A percentile compares a stretch with the other conserved stretches of the same genome.
Conservation (phyloP, 2,329 filamentous ascomycete species). For the Sphaceloma murrayae region DNA sequence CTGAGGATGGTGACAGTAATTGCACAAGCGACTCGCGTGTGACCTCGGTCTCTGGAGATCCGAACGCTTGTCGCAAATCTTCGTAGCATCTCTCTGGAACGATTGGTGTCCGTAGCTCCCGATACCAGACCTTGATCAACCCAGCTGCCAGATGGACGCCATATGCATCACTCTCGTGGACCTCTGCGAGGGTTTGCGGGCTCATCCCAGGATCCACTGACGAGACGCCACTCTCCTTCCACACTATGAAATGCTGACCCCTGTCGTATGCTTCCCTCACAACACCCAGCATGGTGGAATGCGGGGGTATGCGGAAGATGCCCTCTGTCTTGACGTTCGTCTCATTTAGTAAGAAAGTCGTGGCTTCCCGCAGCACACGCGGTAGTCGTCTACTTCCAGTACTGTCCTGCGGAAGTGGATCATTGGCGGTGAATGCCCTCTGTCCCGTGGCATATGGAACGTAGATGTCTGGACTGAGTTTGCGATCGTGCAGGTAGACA, state of each 20-base stretch:
- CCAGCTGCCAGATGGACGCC: slow-evolving; percentile 45
- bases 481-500: slow-evolving; percentile 46
- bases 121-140: slow-evolving; percentile 48
- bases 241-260: slow-evolving; percentile 45
- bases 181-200: slow-evolving; percentile 31
- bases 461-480: slow-evolving; percentile 39
- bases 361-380: slow-evolving; percentile 44
- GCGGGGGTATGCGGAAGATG: slow-evolving; percentile 45
- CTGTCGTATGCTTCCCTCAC: slow-evolving; percentile 47
- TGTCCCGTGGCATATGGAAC: slow-evolving; percentile 38
- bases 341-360: slow-evolving; percentile 42
- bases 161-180: slow-evolving; percentile 43
- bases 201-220: slow-evolving; percentile 32
- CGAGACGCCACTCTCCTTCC: slow-evolving; percentile 38
- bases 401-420: slow-evolving; percentile 39
- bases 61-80: slow-evolving; percentile 37
- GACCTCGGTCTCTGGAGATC: slow-evolving; percentile 30
- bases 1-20: slow-evolving; percentile 38
- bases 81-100: slow-evolving; percentile 42
- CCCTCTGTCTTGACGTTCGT: slow-evolving; percentile 42
- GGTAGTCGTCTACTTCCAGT: slow-evolving; percentile 41
- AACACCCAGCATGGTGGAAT: slow-evolving; percentile 40
- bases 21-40: slow-evolving; percentile 37
- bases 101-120: slow-evolving; percentile 43
- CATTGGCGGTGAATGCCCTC: slow-evolving; percentile 39